Evolutionary conservation across 2,329 filamentous ascomycete genomes (phyloP), one percentile per base, ranked within the genome.

Genomic region (Ceratocystis papillata): DNA sequence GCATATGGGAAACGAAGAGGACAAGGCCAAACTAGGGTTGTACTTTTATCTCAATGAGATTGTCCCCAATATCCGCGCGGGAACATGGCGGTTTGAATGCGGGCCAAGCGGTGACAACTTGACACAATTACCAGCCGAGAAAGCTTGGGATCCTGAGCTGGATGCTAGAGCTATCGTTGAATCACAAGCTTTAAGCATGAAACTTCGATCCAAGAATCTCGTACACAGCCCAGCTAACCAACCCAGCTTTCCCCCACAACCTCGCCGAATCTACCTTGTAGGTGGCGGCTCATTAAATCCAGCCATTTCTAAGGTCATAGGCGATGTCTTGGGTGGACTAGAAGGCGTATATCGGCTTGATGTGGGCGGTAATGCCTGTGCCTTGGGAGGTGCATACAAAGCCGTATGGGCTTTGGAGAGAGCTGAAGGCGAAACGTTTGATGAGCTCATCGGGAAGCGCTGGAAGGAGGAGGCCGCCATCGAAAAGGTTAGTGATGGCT

Each of bases 21-120:
- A 86, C 69, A 78, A 79, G n/a, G 87, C 90, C 75, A 91, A 91
- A 74, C 78, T 97, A 37, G 94, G 90, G 0, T 83, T 97, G n/a
- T 97, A 92, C 80, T 99, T 97, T 76, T 89, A 90, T 17, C 86
- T 94, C 1, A 92, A 90, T 1, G 94, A 99, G 77, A 96, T 96
- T 73, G 93, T 99, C 3, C 94, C 94, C 63, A 96, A 96, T 74
- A 83, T 96, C 68, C 84, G 80, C 65, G 84, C 88, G 0, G 93
- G 94, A 63, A 92, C 88, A 60, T 97, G 90, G 89, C 87, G 91
- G 61, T 96, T 88, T 79, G 84, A 81, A 22, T 82, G 81, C 67
- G 74, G 79, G 1, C 75, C 84, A 17, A 80, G 83, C 71, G 83
- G 83, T 69, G 78, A 79, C 48, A 79, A 77, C 44, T 77, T 85